Evolutionary conservation across 2,329 filamentous ascomycete species (phyloP), one percentile per base, ranked within the genome.

Genomic region (Chaetoscypha palmicola): DNA sequence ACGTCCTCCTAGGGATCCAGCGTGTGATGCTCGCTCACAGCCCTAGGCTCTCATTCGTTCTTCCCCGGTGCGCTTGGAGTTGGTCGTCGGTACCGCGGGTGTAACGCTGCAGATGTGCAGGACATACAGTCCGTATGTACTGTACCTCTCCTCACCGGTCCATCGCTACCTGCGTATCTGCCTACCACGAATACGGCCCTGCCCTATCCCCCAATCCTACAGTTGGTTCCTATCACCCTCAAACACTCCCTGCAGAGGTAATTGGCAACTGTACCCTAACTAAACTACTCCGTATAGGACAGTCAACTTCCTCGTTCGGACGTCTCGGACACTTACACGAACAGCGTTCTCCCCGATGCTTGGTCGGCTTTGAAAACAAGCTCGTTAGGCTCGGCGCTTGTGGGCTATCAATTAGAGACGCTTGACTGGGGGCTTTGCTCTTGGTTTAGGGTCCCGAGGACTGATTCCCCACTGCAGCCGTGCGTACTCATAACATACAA

Each of bases 51-150:
- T 5, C 32, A 3, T 34, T 34, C 19, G n/a, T 14, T 16, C 11
- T 2, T 4, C 22, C 17, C 9, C 16, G 31, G 16, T 20, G 12
- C 14, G 8, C 12, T 32, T 19, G 17, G 4, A 31, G 12, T 19
- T 23, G n/a, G n/a, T 26, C 26, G 20, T 38, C 36, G 36, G 36
- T 33, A 41, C 38, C 38, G 38, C 28, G 11, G 26, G 22, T 41
- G 19, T 10, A 33, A 32, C 38, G 24, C 10, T 33, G 19, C 17
- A 1, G 22, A 22, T 3, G 19, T 33, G 5, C 31, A 33, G 31
- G 14, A 33, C 16, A 5, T 31, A 14, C 28, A 31, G 12, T 14
- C 16, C 28, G 4, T 31, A 4, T 34, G 32, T 34, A 3, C 4
- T 14, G 32, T 14, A 9, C 16, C 31, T 16, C 8, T 33, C 31